These are phyloP conservation scores for Geoglossum cookeanum DNA, from an alignment of 2,329 filamentous ascomycete species.

Conservation along the genomic window DNA sequence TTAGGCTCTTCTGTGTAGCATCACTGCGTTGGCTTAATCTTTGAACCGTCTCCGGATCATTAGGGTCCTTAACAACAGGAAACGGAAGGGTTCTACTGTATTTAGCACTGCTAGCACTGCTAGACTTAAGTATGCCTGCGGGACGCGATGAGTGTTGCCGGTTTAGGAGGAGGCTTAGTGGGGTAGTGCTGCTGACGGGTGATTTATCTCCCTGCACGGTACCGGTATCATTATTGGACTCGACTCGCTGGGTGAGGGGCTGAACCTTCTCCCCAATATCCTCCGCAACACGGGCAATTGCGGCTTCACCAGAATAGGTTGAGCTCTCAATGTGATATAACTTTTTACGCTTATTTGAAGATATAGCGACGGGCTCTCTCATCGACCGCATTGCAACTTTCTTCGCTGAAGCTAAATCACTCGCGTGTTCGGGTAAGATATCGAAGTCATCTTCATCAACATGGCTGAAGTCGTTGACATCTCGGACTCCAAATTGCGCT, in stretches of 20 bases:
- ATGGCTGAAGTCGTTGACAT: constrained; percentile 11
- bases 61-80: constrained; percentile 57
- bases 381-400: constrained; percentile 8
- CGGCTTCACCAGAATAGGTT: background rate
- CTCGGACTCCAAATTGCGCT: constrained; percentile 10
- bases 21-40: constrained; percentile 47
- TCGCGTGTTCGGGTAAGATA: constrained; percentile 17
- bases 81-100: constrained; percentile 37
- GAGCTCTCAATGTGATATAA: background rate
- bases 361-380: background rate
- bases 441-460: constrained; percentile 18
- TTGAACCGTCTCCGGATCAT: constrained; percentile 41
- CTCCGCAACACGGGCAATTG: background rate
- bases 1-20: constrained; percentile 29
- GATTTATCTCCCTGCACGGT: background rate
- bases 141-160: constrained; percentile 10
- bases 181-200: background rate
- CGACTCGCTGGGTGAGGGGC: background rate
- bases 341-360: background rate
- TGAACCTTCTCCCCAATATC: background rate
- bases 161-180: background rate
- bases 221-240: background rate
- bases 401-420: constrained; percentile 13
- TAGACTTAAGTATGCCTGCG: constrained; percentile 22
- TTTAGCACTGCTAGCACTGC: constrained; percentile 13